These are phyloP conservation scores for Fagus crenata DNA, from an alignment of 306 rosid genomes.

Conservation along the genomic window DNA sequence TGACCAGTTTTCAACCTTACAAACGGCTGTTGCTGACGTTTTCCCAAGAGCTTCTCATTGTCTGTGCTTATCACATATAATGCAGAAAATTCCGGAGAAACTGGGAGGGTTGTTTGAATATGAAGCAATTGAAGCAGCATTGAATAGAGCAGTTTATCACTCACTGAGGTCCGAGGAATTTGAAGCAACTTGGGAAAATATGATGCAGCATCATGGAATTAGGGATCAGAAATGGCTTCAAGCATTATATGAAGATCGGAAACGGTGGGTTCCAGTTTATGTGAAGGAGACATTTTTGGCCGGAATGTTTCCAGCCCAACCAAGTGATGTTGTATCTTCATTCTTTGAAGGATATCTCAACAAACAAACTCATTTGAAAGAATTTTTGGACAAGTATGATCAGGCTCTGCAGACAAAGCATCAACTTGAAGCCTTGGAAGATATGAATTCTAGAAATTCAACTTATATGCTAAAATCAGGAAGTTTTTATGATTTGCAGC, in stretches of 20 bases:
- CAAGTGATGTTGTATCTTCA: conserved; percentile 42
- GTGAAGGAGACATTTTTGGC: conserved; percentile 56
- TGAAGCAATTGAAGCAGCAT: conserved; percentile 45
- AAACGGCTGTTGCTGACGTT: conserved; percentile 59
- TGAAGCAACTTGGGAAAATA: conserved; percentile 66
- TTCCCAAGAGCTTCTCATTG: conserved; percentile 74
- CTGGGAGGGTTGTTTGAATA: conserved; percentile 45
- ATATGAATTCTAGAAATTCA: conserved; percentile 56
- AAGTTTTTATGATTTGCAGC: conserved; percentile 59
- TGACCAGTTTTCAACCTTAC: conserved; percentile 43
- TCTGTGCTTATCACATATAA: conserved; percentile 47
- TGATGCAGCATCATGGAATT: conserved; percentile 51
- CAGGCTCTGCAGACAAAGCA: conserved; percentile 47
- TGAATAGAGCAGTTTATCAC: conserved; percentile 50
- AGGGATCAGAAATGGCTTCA: conserved; percentile 66
- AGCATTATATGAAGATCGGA: conserved; percentile 55
- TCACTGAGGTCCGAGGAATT: conserved; percentile 62
- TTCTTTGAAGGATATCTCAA: conserved; percentile 48
- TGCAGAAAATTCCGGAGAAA: conserved; percentile 53
- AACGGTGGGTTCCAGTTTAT: conserved; percentile 67
- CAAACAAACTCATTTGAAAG: conserved; percentile 47
- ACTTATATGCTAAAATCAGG: conserved; percentile 44
- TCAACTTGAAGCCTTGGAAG: conserved; percentile 62
- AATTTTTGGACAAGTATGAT: conserved; percentile 54
- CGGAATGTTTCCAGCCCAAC: conserved; percentile 54